Base-by-base conservation (phyloP, 208 protist species). In the Naegleria fowleri region DNA sequence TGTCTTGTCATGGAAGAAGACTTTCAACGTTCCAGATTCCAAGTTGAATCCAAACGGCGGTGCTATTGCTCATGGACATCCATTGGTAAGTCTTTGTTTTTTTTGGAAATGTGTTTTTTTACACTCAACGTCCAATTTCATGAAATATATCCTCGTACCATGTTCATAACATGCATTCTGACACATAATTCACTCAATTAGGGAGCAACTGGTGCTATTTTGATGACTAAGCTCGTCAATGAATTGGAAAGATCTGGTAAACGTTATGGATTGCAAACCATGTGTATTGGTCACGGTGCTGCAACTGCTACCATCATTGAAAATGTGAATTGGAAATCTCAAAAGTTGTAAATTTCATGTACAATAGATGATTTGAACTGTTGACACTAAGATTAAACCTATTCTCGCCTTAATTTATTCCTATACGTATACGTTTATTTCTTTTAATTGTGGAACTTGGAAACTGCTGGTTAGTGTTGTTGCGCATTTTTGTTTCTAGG, bases 21-120 rank as follows among this genome's bases (percentile, higher is more conserved):
- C 51, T n/a, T 89, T 94, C 0, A 88, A 88, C 16, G 39, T 91
- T 43, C 83, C 92, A 86, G 83, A 6, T 25, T 29, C 19, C 3
- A 94, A 93, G 15, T 22, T 92, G 33, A 96, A 96, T 93, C 55
- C 86, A 48, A 90, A 92, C 86, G 95, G 95, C 55, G 94, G 94
- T 86, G 95, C 95, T 25, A 95, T 96, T 86, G 93, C 94, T 51
- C 25, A 95, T n/a, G 95, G 95, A 36, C 95, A 96, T 92, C 94
- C 95, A 29, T 91, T 96, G 43, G 43, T 48, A 48, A 48, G 43
- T 48, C 7, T 9, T 48, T 48, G 43, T n/a, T n/a, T n/a, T n/a
- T n/a, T n/a, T n/a, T n/a, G n/a, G 5, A n/a, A n/a, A n/a, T n/a
- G n/a, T n/a, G n/a, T n/a, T n/a, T n/a, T n/a, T n/a, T n/a, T n/a